Conservation (phyloP, 306 rosid genomes). For the Casuarina cunninghamiana region DNA sequence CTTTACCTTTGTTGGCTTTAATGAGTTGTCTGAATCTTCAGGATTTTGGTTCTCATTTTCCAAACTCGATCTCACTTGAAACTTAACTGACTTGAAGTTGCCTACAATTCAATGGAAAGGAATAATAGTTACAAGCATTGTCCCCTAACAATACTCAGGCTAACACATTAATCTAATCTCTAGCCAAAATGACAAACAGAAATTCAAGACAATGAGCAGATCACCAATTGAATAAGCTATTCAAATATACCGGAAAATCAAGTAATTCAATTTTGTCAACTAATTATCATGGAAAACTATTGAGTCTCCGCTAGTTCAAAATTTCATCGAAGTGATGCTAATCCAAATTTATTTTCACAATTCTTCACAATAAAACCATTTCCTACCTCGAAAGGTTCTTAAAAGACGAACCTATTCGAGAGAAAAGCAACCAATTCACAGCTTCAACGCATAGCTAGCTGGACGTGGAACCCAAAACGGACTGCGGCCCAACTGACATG, state of each 20-base stretch:
- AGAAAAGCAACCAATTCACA: not conserved
- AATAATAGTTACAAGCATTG: slow-evolving; percentile 7
- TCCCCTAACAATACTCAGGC: not conserved
- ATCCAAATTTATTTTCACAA: not conserved
- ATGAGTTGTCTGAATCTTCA: slow-evolving; percentile 28
- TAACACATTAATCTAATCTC: not conserved
- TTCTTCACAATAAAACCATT: not conserved
- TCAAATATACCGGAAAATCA: not conserved
- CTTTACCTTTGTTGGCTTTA: slow-evolving; percentile 37
- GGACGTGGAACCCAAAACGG: not conserved
- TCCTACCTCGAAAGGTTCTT: not conserved
- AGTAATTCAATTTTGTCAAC: not conserved
- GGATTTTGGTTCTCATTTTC: slow-evolving; percentile 34
- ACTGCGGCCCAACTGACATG: not conserved
- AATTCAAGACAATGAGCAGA: not conserved
- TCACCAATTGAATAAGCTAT: not conserved
- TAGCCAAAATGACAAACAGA: not conserved
- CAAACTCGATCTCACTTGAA: slow-evolving; percentile 36
- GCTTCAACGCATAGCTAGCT: not conserved
- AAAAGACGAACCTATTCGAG: not conserved
- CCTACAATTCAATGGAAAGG: slow-evolving; percentile 25
- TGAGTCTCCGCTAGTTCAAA: not conserved
- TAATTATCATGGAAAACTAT: not conserved
- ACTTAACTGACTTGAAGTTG: slow-evolving; percentile 32
- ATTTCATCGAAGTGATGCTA: not conserved